These are phyloP conservation scores for Prunus campanulata DNA, from an alignment of 306 rosid genomes.

Conservation along the genomic window DNA sequence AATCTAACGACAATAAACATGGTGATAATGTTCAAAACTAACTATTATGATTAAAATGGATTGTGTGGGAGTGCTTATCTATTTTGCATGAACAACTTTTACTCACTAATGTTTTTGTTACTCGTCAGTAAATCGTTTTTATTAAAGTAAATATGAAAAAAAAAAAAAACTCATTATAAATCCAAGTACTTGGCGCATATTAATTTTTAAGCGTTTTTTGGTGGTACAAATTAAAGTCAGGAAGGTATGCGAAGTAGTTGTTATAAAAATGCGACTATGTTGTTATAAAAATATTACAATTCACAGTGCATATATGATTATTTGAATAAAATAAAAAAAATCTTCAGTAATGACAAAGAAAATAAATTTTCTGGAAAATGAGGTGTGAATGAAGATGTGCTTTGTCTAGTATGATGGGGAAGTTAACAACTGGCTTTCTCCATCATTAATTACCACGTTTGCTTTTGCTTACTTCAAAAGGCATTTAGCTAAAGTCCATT, in stretches of 20 bases:
- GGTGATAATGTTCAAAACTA: no score
- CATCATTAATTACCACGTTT: slow-evolving; percentile 28
- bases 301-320: not conserved
- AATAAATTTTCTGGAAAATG: not conserved
- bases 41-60: no score
- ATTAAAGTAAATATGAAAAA: no score
- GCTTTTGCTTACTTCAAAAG: slow-evolving; percentile 30
- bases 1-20: no score
- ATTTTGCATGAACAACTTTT: no score
- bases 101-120: no score
- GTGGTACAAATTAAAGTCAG: not conserved
- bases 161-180: no score
- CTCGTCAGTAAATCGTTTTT: no score
- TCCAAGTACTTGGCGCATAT: not conserved
- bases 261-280: not conserved
- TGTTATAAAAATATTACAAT: not conserved
- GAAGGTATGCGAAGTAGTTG: not conserved
- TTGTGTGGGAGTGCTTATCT: no score
- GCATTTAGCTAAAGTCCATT: slow-evolving; percentile 26
- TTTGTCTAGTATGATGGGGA: not conserved
- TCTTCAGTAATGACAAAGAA: not conserved
- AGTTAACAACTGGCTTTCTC: not conserved
- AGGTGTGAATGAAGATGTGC: not conserved
- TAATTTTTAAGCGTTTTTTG: not conserved
- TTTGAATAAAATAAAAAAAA: not conserved